Evolutionary conservation across 2,329 filamentous ascomycete species (phyloP), one percentile per base, ranked within the genome.

Genomic region (Trichoderma sp.): DNA sequence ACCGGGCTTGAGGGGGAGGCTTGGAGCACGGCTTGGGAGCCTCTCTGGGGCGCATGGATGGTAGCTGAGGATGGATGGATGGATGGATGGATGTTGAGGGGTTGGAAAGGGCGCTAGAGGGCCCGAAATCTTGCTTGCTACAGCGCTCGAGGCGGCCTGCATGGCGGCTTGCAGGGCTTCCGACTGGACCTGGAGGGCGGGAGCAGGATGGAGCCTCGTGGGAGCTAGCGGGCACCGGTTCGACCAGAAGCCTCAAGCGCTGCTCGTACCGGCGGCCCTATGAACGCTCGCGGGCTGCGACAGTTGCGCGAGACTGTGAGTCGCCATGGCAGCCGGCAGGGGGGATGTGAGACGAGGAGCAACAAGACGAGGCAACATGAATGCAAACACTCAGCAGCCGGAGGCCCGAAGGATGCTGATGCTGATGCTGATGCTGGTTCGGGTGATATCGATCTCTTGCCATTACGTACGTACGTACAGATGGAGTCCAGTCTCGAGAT

Each of bases 241-340:
- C 7, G 28, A 28, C 28, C 30, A 39, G 34, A 39, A 39, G 34
- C 34, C 34, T 39, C 34, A 24, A 24, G 34, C 34, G 34, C 10
- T 39, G 47, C 48, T 61, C 48, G 34, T 34, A 51, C 24, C 43
- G 39, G 44, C 56, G 44, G 34, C 57, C 45, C 45, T 60, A 48
- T 51, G 30, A 54, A 34, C 10, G 34, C 54, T 24, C 7, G 52
- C 30, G 58, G 56, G 56, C 28, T 54, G 24, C 34, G 34, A 39
- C 48, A 51, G 26, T 24, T 9, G 15, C 7, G 10, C n/a, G 21
- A 48, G 21, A 24, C 21, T 24, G 21, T n/a, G 67, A 70, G 69
- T 70, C 69, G 67, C 68, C 68, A 68, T 70, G 68, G 69, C 68
- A 68, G 66, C 69, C 56, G 61, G 67, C 63, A 64, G 60, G 62